These are phyloP conservation scores for Alisma plantagoaquatica DNA, from an alignment of 106 monocot genomes.

Conservation along the genomic window DNA sequence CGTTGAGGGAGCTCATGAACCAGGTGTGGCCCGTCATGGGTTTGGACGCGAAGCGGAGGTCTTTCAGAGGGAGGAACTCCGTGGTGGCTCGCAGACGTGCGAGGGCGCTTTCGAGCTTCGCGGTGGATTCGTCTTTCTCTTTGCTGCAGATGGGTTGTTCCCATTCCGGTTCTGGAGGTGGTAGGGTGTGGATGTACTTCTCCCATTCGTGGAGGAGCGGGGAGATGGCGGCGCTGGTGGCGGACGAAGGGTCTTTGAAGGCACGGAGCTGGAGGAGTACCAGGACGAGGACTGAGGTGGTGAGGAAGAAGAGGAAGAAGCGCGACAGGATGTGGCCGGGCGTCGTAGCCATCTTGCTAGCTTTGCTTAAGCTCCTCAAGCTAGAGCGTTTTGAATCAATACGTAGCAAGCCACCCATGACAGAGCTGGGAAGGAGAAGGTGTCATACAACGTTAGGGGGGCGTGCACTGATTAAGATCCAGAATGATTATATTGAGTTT, in stretches of 20 bases:
- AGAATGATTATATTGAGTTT: no score
- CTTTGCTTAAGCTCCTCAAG: no score
- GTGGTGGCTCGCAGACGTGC: slow-evolving; percentile 27
- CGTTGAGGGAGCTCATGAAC: slow-evolving; percentile 80
- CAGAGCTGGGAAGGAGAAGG: no score
- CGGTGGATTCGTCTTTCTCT: background rate
- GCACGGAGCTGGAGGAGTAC: slow-evolving; percentile 33
- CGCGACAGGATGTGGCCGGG: no score
- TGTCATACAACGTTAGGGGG: no score
- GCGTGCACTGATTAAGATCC: no score
- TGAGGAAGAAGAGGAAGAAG: slow-evolving; percentile 13
- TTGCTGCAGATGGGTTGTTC: background rate
- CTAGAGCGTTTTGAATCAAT: no score
- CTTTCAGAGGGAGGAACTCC: slow-evolving; percentile 59
- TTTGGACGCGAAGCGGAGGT: slow-evolving; percentile 19
- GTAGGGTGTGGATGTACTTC: background rate
- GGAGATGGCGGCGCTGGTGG: background rate
- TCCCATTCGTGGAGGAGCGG: background rate
- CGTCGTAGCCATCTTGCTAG: no score
- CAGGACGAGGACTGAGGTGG: slow-evolving; percentile 18
- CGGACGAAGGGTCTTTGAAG: background rate
- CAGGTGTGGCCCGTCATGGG: slow-evolving; percentile 35
- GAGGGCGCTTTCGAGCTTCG: background rate
- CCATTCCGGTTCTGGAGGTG: background rate
- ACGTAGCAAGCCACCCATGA: no score